Evolutionary conservation across 306 rosid species (phyloP).

Genomic region (Datisca glomerata): DNA sequence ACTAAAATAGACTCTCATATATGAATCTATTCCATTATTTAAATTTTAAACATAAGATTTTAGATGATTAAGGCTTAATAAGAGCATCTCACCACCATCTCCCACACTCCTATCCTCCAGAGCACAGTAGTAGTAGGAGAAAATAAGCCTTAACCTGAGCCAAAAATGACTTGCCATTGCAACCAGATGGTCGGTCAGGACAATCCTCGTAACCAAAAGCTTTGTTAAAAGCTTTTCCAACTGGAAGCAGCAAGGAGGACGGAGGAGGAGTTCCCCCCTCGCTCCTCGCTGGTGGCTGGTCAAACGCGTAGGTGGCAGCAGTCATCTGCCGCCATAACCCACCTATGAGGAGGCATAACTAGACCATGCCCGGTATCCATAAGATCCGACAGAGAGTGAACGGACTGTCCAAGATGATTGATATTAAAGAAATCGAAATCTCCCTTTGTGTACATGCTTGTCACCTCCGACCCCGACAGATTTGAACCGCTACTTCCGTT

Average conservation of each 20-base stretch:
- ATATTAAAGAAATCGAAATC: constrained; percentile 31
- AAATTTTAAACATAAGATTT: too few species aligned
- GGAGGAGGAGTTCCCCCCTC: constrained; percentile 13
- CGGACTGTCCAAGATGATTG: constrained; percentile 34
- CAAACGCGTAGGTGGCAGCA: constrained; percentile 66
- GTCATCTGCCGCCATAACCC: constrained; percentile 64
- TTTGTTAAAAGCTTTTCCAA: constrained; percentile 24
- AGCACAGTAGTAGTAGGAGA: too few species aligned
- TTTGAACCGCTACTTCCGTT: constrained; percentile 48
- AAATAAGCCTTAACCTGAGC: too few species aligned
- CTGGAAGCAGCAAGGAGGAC: constrained; percentile 35
- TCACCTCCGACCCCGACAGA: constrained; percentile 65
- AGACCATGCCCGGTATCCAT: constrained; percentile 36
- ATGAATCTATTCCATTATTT: too few species aligned
- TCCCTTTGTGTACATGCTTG: constrained; percentile 49
- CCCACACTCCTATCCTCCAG: too few species aligned
- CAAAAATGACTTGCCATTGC: constrained; percentile 56
- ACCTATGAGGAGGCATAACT: constrained; percentile 48
- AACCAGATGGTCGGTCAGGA: constrained; percentile 43
- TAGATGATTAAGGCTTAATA: too few species aligned
- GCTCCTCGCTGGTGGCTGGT: too few species aligned
- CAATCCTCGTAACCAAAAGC: constrained; percentile 13
- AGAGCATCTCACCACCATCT: too few species aligned
- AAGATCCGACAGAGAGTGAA: constrained; percentile 43
- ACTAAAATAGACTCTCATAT: too few species aligned